Conservation (phyloP, 148 eudicot genomes). For the Hydrangea macrophylla region DNA sequence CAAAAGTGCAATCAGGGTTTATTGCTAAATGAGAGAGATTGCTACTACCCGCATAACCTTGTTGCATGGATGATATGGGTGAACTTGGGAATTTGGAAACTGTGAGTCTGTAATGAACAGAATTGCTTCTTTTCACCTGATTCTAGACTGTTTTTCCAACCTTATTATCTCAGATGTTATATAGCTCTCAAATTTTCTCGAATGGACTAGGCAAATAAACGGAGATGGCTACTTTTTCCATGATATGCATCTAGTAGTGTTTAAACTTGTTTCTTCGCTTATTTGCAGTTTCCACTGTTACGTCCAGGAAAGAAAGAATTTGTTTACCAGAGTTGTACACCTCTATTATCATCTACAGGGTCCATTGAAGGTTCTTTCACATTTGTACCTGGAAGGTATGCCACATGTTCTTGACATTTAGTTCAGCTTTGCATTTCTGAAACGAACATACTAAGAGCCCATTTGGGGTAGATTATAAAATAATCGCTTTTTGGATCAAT, state of each 20-base stretch:
- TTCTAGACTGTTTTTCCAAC: neutral
- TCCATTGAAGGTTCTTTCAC: slow-evolving; percentile 87
- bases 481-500: neutral
- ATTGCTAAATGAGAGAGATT: neutral
- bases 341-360: slow-evolving; percentile 36
- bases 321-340: slow-evolving; percentile 73
- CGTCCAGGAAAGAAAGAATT: slow-evolving; percentile 73
- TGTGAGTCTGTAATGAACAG: too few species aligned
- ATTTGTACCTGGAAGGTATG: slow-evolving; percentile 89
- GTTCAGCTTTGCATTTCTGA: neutral
- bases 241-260: too few species aligned
- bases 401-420: neutral
- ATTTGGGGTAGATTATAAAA: neutral
- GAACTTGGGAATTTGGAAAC: neutral
- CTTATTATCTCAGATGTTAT: neutral
- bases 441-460: neutral
- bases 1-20: neutral
- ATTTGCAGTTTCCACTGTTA: slow-evolving; percentile 73
- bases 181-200: neutral
- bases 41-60: neutral
- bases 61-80: neutral
- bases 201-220: neutral
- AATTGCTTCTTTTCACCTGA: too few species aligned
- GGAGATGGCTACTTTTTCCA: too few species aligned
- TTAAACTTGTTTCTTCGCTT: slow-evolving; percentile 2